Conservation (phyloP, 78 protist genomes). For the Goniomonas avonlea region DNA sequence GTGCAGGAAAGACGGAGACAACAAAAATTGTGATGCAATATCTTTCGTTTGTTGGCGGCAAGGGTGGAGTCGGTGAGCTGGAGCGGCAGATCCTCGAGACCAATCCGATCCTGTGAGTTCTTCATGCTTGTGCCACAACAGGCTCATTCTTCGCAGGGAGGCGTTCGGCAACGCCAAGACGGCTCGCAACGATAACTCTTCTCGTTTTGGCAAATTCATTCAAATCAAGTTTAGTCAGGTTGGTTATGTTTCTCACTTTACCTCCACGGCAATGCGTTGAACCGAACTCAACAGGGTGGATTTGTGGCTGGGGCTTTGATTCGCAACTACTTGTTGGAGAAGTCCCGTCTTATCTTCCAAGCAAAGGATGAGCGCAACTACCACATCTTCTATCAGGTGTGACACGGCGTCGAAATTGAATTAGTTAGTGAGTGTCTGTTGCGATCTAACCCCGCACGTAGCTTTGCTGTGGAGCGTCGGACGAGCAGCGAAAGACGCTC, state of each 20-base stretch:
- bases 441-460: too few relatives aligned
- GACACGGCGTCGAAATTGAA: too few relatives aligned
- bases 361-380: slow-evolving; percentile 69
- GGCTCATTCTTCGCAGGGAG: too few relatives aligned
- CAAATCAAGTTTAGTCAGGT: slow-evolving; percentile 6
- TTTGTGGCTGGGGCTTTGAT: too few relatives aligned
- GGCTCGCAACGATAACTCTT: slow-evolving; percentile 72
- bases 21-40: background rate
- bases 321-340: slow-evolving; percentile 72
- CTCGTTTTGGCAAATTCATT: slow-evolving; percentile 73
- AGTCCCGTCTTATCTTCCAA: slow-evolving; percentile 77
- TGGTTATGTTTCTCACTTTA: too few relatives aligned
- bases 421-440: too few relatives aligned
- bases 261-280: too few relatives aligned
- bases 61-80: slow-evolving; percentile 5
- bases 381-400: slow-evolving; percentile 78
- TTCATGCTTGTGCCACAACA: too few relatives aligned
- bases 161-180: slow-evolving; percentile 93
- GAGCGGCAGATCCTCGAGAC: slow-evolving; percentile 47
- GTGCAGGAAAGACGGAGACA: slow-evolving; percentile 86
- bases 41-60: background rate
- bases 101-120: slow-evolving; percentile 79
- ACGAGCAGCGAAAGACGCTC: too few relatives aligned
- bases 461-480: too few relatives aligned
- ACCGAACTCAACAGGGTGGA: too few relatives aligned